phyloP scores from a whole-genome alignment of 2,329 filamentous ascomycete genomes.

The Pseudopithomyces maydicus region DNA sequence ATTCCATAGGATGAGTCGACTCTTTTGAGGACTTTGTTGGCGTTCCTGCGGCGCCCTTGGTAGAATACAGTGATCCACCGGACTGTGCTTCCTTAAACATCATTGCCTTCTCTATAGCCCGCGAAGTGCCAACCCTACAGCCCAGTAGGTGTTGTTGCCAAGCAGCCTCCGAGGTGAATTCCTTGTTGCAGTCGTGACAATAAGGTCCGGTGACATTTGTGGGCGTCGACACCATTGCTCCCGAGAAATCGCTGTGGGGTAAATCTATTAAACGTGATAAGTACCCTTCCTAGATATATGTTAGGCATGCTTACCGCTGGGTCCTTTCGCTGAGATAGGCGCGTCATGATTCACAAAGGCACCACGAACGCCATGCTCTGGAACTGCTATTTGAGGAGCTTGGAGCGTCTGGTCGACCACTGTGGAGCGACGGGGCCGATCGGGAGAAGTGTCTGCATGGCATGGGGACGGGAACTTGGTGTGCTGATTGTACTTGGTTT shows the following conservation, averaged over 20 bases:
- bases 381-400: too few species aligned
- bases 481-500: slow-evolving; percentile 8
- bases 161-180: slow-evolving; percentile 20
- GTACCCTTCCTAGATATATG: background rate
- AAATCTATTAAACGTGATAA: background rate
- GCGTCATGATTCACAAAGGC: slow-evolving; percentile 17
- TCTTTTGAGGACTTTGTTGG: too few species aligned
- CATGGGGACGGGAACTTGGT: slow-evolving; percentile 13
- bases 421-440: slow-evolving; percentile 2
- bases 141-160: slow-evolving; percentile 26
- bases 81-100: too few species aligned
- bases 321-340: background rate
- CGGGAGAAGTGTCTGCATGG: slow-evolving; percentile 11
- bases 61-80: too few species aligned
- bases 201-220: slow-evolving; percentile 10
- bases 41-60: too few species aligned
- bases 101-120: background rate
- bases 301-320: background rate
- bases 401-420: too few species aligned
- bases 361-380: background rate
- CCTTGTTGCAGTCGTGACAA: slow-evolving; percentile 28
- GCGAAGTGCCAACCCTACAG: slow-evolving; percentile 15
- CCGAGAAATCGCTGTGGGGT: background rate
- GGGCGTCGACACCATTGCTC: slow-evolving; percentile 9
- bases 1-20: too few species aligned